Base-by-base conservation (phyloP, 75 land plant genomes). In the Picea glauca region DNA sequence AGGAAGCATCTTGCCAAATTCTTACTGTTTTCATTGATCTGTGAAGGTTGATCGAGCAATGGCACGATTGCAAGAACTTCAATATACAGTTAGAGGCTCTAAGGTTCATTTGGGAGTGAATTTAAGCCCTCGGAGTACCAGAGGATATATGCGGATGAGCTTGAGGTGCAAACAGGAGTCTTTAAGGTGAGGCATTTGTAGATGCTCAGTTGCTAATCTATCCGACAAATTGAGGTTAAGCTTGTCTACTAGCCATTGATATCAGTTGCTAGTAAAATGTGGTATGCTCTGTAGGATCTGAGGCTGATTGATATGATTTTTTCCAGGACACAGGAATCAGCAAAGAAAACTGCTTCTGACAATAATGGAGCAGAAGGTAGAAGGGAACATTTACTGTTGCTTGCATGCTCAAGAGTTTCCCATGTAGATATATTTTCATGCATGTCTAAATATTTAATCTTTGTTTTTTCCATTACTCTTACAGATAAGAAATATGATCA, bases 11-110 rank as follows among this genome's bases (percentile, higher is more conserved):
- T 8, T 50, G 0, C 54, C 54, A 50, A 5, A 50, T 50, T 50
- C 54, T 8, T 50, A 50, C 54, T 50, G 54, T 58, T 3, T 73
- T 74, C 58, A 11, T 70, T 62, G 54, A 58, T 5, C 21, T 77
- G 9, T 79, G 79, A 77, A 91, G 93, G 88, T 91, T 82, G 93
- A 91, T 58, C 59, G 64, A 56, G 88, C 90, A 81, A 87, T 91
- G 93, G 89, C 85, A 35, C 77, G 93, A 13, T 62, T 91, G 81
- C 89, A 85, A 74, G 93, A 91, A 80, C 74, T 91, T 14, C 93
- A 91, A 50, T 85, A 60, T 81, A 87, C 89, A 58, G 89, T 89
- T 11, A 32, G 82, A 13, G 93, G 91, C 11, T 60, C n/a, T 3
- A 86, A 90, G 78, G 82, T 78, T 38, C 70, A 82, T 23, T 56